Evolutionary conservation across 2,329 filamentous ascomycete genomes (phyloP).

Genomic region (Neofusicoccum cordaticola): DNA sequence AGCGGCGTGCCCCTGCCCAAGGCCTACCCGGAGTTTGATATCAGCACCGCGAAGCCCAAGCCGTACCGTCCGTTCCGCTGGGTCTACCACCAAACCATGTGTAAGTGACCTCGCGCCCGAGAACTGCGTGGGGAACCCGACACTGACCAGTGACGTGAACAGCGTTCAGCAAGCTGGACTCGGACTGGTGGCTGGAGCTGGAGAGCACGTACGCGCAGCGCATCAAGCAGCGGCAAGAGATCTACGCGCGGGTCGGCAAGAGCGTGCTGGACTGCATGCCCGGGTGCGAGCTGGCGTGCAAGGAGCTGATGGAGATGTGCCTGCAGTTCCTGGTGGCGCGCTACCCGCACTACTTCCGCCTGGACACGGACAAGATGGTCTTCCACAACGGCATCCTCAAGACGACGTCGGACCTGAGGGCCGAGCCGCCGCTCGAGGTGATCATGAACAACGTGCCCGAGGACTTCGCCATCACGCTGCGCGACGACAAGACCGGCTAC

Average conservation of each 20-base stretch:
- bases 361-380: slow-evolving; percentile 53
- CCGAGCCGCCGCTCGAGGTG: slow-evolving; percentile 64
- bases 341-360: slow-evolving; percentile 71
- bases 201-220: slow-evolving; percentile 68
- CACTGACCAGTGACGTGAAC: not conserved
- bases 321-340: slow-evolving; percentile 75
- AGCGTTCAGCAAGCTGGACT: slow-evolving; percentile 76
- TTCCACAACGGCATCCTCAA: slow-evolving; percentile 69
- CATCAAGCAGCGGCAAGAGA: slow-evolving; percentile 64
- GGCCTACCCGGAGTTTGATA: slow-evolving; percentile 64
- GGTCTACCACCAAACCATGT: slow-evolving; percentile 89
- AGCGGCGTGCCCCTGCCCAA: slow-evolving; percentile 71
- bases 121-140: no score
- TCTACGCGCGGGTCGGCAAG: slow-evolving; percentile 63
- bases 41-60: slow-evolving; percentile 64
- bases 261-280: slow-evolving; percentile 66
- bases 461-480: slow-evolving; percentile 75
- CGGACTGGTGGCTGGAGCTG: slow-evolving; percentile 87
- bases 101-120: slow-evolving; percentile 44
- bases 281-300: slow-evolving; percentile 74
- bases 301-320: slow-evolving; percentile 84
- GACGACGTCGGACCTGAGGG: slow-evolving; percentile 59
- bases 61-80: slow-evolving; percentile 81
- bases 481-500: slow-evolving; percentile 66
- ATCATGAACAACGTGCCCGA: slow-evolving; percentile 78